Conservation (phyloP, 164 flowering plant species). For the Hamamelis virginiana region DNA sequence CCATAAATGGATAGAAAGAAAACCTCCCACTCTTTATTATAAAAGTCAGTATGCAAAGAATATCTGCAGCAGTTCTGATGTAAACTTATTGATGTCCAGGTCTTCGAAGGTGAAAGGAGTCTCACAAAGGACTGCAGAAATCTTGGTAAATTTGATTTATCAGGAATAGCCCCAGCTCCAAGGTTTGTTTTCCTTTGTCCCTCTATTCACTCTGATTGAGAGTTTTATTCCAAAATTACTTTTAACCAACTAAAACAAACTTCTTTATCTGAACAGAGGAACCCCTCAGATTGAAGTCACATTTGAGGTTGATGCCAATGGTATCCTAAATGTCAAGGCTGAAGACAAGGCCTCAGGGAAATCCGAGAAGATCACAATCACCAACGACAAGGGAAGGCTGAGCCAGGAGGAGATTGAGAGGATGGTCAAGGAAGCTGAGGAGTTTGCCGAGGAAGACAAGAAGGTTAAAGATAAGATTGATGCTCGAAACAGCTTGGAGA, state of each 20-base stretch:
- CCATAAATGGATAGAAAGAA: not conserved
- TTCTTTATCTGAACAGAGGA: slow-evolving; percentile 31
- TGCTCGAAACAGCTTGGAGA: slow-evolving; percentile 43
- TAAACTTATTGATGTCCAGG: slow-evolving; percentile 16
- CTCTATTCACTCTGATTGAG: not conserved
- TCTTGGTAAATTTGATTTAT: slow-evolving; percentile 45
- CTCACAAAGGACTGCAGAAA: slow-evolving; percentile 38
- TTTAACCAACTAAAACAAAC: not conserved
- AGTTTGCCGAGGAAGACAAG: slow-evolving; percentile 56
- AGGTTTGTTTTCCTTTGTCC: slow-evolving; percentile 27
- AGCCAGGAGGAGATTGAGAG: slow-evolving; percentile 50
- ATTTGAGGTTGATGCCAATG: slow-evolving; percentile 55
- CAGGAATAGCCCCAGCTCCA: slow-evolving; percentile 56
- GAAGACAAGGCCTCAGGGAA: slow-evolving; percentile 43
- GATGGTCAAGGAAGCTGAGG: slow-evolving; percentile 55
- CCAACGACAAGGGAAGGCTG: slow-evolving; percentile 50
- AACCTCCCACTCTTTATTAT: too few species aligned
- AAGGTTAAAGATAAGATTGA: slow-evolving; percentile 53
- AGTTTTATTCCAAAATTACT: not conserved
- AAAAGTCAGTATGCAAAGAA: too few species aligned
- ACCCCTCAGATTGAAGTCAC: slow-evolving; percentile 52
- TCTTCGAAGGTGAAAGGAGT: slow-evolving; percentile 49
- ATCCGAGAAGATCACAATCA: slow-evolving; percentile 55
- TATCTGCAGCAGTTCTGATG: slow-evolving; percentile 1
- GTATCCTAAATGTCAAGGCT: slow-evolving; percentile 49